Conservation (phyloP, 106 monocot genomes). For the Posidonia australis region DNA sequence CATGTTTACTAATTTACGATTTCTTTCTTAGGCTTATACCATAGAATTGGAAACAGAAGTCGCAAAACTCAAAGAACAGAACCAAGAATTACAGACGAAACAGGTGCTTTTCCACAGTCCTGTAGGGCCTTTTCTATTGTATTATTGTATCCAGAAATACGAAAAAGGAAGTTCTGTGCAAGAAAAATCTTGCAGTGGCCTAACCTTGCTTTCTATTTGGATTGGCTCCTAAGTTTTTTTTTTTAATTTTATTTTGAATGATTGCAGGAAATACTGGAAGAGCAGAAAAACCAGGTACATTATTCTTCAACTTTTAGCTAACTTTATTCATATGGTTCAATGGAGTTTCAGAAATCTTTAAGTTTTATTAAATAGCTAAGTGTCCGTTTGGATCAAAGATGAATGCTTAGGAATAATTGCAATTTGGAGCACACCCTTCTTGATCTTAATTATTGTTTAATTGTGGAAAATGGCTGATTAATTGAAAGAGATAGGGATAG, state of each 20-base stretch:
- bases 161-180: neutral
- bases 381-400: neutral
- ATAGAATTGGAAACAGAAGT: constrained; percentile 81
- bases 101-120: constrained; percentile 32
- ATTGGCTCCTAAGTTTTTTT: no score
- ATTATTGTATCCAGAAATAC: neutral
- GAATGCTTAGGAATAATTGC: neutral
- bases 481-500: no score
- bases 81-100: constrained; percentile 67
- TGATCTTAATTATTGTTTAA: no score
- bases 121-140: neutral
- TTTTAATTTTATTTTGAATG: no score
- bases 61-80: constrained; percentile 65
- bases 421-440: neutral
- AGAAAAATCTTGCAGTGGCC: neutral
- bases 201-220: no score
- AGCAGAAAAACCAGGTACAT: constrained; percentile 14
- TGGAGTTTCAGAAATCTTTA: neutral
- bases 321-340: neutral
- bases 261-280: constrained; percentile 12
- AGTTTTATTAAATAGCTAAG: neutral
- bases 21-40: constrained; percentile 54
- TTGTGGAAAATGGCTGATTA: no score
- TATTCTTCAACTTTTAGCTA: neutral
- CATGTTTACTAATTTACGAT: no score